Percentiles rank a stretch among this genome's conserved stretches.
These are phyloP conservation scores for Tylopilus felleus DNA, from an alignment of 768 basidiomycete genomes.

Conservation along the genomic window DNA sequence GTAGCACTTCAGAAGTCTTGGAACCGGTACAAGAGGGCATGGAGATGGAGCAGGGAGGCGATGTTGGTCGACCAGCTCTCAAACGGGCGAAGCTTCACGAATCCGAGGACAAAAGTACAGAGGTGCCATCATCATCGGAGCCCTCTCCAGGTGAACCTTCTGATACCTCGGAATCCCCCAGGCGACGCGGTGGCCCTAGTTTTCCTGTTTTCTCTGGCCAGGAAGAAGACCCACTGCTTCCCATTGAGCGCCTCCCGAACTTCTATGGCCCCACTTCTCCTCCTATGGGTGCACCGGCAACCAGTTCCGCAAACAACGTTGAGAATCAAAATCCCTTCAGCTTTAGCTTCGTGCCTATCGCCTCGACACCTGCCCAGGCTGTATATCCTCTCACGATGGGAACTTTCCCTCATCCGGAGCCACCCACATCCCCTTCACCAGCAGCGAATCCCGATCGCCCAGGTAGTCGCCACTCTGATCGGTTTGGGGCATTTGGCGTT, in stretches of 20 bases:
- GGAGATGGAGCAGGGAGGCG: conserved; percentile 38
- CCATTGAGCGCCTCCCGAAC: conserved; percentile 50
- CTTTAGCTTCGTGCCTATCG: conserved; percentile 49
- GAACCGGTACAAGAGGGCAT: conserved; percentile 43
- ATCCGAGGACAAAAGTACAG: conserved; percentile 24
- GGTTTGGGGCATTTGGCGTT: conserved; percentile 26
- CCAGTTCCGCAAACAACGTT: conserved; percentile 45
- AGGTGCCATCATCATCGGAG: conserved; percentile 7
- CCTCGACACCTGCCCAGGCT: conserved; percentile 49
- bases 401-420: conserved; percentile 34
- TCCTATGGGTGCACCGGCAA: conserved; percentile 32
- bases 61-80: conserved; percentile 43
- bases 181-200: conserved; percentile 33
- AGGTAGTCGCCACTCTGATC: conserved; percentile 33
- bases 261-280: conserved; percentile 46
- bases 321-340: conserved; percentile 56
- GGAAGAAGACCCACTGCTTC: conserved; percentile 45
- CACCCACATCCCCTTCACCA: conserved; percentile 34
- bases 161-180: conserved; percentile 9
- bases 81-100: conserved; percentile 47
- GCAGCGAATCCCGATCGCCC: conserved; percentile 32
- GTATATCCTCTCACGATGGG: conserved; percentile 38
- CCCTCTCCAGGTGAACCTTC: conserved; percentile 17
- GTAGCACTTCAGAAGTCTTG: conserved; percentile 38
- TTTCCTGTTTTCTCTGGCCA: conserved; percentile 51